phyloP scores from a whole-genome alignment of 2,329 filamentous ascomycete species.

The Bretziella fagacearum region DNA sequence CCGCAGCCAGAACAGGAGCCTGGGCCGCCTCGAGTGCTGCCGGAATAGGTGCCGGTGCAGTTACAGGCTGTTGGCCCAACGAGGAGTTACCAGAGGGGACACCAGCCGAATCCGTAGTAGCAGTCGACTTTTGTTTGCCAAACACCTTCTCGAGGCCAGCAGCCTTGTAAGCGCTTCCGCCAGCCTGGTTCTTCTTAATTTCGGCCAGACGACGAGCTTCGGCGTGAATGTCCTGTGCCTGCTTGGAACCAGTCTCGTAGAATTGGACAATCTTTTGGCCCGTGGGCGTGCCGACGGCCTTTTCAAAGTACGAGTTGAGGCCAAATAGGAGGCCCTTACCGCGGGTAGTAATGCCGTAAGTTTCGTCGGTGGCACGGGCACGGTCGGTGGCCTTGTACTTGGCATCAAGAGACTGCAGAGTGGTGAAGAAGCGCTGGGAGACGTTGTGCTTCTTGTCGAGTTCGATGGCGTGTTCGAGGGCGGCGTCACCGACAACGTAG shows the following conservation, averaged over 20 bases:
- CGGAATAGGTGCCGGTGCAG: conserved; percentile 11
- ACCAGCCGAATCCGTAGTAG: conserved; percentile 11
- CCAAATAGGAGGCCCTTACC: conserved; percentile 48
- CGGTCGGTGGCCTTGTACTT: conserved; percentile 82
- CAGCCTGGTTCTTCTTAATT: conserved; percentile 55
- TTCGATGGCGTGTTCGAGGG: conserved; percentile 67
- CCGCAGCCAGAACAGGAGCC: conserved; percentile 13
- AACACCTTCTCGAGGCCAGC: conserved; percentile 40
- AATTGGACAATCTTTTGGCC: conserved; percentile 78
- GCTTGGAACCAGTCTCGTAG: conserved; percentile 69
- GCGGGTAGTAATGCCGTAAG: conserved; percentile 63
- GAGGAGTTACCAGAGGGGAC: conserved; percentile 13
- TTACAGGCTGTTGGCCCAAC: conserved; percentile 7
- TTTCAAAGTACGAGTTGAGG: conserved; percentile 82
- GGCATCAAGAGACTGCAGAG: conserved; percentile 59
- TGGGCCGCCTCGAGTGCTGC: conserved; percentile 15
- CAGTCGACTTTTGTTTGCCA: conserved; percentile 30
- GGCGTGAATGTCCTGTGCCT: conserved; percentile 83
- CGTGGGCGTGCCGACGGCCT: conserved; percentile 71
- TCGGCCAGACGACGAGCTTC: conserved; percentile 81
- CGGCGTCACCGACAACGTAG: conserved; percentile 60
- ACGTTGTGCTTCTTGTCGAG: conserved; percentile 85
- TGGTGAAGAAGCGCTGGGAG: conserved; percentile 58
- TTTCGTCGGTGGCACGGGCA: conserved; percentile 67
- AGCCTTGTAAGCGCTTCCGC: conserved; percentile 42